Base-by-base conservation (phyloP, 1,284 basidiomycete species). In the Malassezia furfur region DNA sequence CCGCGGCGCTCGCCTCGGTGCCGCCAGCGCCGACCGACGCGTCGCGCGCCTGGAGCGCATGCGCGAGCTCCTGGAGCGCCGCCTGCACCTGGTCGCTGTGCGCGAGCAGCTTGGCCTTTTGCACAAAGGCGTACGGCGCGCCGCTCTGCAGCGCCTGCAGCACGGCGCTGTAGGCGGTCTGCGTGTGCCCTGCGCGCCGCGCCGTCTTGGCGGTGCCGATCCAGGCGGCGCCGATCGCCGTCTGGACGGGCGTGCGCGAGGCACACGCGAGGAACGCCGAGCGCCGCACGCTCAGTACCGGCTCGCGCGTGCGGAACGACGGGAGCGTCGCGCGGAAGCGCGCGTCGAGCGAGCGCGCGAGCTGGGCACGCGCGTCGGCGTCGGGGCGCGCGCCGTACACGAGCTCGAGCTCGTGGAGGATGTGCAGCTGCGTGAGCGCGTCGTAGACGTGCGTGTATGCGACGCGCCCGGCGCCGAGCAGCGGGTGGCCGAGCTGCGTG, bases 161-260 rank as follows among this genome's bases (percentile, higher is more conserved):
- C 52, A 89, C 84, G 1, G 94, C 91, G 67, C 88, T 96, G 73
- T 98, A 99, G 2, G 94, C 91, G 0, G 93, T 96, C 77, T 98
- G 94, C 78, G 84, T 85, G 75, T 98, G 93, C 0, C 88, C 87
- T 0, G 91, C 88, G 72, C 94, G 96, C 48, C 94, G 81, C 12
- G 94, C 93, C 57, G 91, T 91, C 74, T 94, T 96, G 15, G 91
- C 86, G 54, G 88, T 96, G 17, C 83, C 80, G 14, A 98, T 82
- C 94, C 94, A 99, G 19, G 52, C 61, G 30, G 50, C 46, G 5
- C 56, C 64, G 73, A 12, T 81, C 76, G 25, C 78, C 67, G 60
- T 85, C 2, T 48, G 57, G 8, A 64, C 50, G 19, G 67, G 59
- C 14, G 37, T 37, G n/a, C 28, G 30, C 15, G 31, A 10, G 19